phyloP scores from a whole-genome alignment of 2,329 filamentous ascomycete species.

The Davidsoniella neocaledoniae region DNA sequence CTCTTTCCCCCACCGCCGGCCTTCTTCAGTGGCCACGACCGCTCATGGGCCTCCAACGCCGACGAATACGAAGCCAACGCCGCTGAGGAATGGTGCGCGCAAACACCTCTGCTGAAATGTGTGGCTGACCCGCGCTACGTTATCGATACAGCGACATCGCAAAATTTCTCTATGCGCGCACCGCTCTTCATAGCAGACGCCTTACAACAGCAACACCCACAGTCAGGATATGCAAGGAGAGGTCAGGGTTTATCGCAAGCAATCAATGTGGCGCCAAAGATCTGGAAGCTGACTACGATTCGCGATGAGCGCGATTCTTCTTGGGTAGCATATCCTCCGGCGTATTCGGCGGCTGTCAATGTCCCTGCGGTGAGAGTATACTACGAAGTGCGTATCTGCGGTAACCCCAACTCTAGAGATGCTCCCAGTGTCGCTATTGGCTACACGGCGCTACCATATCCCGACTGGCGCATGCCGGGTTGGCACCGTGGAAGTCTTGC shows the following conservation, averaged over 20 bases:
- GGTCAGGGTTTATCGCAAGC: slow-evolving; percentile 22
- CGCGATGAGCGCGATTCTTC: slow-evolving; percentile 39
- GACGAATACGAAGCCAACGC: slow-evolving; percentile 44
- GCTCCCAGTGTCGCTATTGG: slow-evolving; percentile 43
- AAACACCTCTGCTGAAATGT: slow-evolving; percentile 41
- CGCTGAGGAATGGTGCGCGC: slow-evolving; percentile 48
- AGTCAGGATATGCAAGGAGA: too few species aligned
- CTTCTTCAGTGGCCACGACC: slow-evolving; percentile 45
- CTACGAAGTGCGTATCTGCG: slow-evolving; percentile 49
- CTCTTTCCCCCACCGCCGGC: slow-evolving; percentile 57
- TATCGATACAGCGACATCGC: slow-evolving; percentile 25
- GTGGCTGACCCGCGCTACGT: slow-evolving; percentile 21
- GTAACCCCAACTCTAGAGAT: slow-evolving; percentile 24
- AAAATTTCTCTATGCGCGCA: slow-evolving; percentile 33
- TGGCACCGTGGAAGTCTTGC: slow-evolving; percentile 63
- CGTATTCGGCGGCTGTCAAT: slow-evolving; percentile 41
- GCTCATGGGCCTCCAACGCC: slow-evolving; percentile 53
- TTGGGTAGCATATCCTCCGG: slow-evolving; percentile 49
- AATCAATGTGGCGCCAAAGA: slow-evolving; percentile 25
- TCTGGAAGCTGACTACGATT: slow-evolving; percentile 31
- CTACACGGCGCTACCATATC: slow-evolving; percentile 58
- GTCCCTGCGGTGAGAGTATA: slow-evolving; percentile 32
- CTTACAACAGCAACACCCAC: slow-evolving; percentile 26
- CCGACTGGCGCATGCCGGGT: slow-evolving; percentile 59
- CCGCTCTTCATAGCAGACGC: neutral